A percentile compares a stretch with the other conserved stretches of the same genome.
Evolutionary conservation across 2,329 filamentous ascomycete genomes (phyloP).

Genomic region (Didymella keratinophila): DNA sequence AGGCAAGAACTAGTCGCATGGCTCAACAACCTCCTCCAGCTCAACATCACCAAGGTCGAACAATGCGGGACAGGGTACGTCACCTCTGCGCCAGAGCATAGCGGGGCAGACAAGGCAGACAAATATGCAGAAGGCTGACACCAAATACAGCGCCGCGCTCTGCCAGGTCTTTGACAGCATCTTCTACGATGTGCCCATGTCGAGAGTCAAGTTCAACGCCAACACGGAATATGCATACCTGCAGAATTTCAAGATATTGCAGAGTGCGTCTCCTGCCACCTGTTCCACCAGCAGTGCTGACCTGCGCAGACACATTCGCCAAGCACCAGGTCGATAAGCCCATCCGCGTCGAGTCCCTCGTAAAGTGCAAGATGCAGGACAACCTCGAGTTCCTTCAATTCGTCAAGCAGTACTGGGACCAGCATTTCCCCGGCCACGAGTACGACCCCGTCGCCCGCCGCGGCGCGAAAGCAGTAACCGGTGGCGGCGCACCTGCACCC

Average conservation of each 20-base stretch:
- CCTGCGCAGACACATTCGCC: slow-evolving; percentile 74
- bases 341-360: slow-evolving; percentile 84
- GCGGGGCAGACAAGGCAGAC: slow-evolving; percentile 6
- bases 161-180: slow-evolving; percentile 99
- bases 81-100: slow-evolving; percentile 18
- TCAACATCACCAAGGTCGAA: slow-evolving; percentile 98
- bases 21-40: slow-evolving; percentile 96
- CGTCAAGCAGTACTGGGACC: slow-evolving; percentile 96
- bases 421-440: slow-evolving; percentile 95
- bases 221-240: slow-evolving; percentile 97
- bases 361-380: slow-evolving; percentile 99
- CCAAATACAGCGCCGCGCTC: slow-evolving; percentile 75
- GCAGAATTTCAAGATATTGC: slow-evolving; percentile 97
- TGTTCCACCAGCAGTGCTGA: slow-evolving; percentile 4
- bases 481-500: slow-evolving; percentile 56
- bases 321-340: slow-evolving; percentile 89
- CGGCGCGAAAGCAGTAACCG: slow-evolving; percentile 68
- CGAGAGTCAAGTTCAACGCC: slow-evolving; percentile 96
- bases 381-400: slow-evolving; percentile 99
- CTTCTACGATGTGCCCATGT: slow-evolving; percentile 94
- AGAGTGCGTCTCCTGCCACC: slow-evolving; percentile 70
- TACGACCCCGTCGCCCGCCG: slow-evolving; percentile 89
- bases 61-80: slow-evolving; percentile 96
- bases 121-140: slow-evolving; percentile 30
- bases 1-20: slow-evolving; percentile 97